A percentile compares a stretch with the other conserved stretches of the same genome.
These are phyloP conservation scores for Pseudogymnoascus sp. DNA, from an alignment of 2,329 filamentous ascomycete genomes.

Conservation along the genomic window DNA sequence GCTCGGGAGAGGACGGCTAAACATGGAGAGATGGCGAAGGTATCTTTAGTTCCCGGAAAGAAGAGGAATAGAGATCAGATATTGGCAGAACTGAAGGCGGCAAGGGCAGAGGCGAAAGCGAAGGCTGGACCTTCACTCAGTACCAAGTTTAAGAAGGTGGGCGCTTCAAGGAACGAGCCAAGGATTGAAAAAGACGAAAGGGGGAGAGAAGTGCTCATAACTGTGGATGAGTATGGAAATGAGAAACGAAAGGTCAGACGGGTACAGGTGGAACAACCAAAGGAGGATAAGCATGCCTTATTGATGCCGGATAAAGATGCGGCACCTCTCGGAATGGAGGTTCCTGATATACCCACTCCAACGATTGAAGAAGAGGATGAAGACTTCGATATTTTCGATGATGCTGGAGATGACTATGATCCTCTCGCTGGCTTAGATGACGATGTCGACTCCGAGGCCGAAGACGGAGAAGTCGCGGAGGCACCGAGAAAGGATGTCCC, in stretches of 20 bases:
- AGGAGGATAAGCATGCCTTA: slow-evolving; percentile 33
- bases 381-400: slow-evolving; percentile 56
- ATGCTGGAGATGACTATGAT: slow-evolving; percentile 58
- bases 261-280: slow-evolving; percentile 34
- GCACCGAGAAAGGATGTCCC: background rate
- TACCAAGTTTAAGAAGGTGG: slow-evolving; percentile 57
- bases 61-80: slow-evolving; percentile 60
- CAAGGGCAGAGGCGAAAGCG: slow-evolving; percentile 49
- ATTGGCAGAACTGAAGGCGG: slow-evolving; percentile 56
- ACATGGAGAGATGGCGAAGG: slow-evolving; percentile 51
- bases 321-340: slow-evolving; percentile 56
- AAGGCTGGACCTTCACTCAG: slow-evolving; percentile 44
- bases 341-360: slow-evolving; percentile 46
- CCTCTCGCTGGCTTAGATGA: slow-evolving; percentile 51
- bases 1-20: slow-evolving; percentile 40
- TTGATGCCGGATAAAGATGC: slow-evolving; percentile 45
- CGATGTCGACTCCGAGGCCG: slow-evolving; percentile 32
- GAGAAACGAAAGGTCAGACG: slow-evolving; percentile 58
- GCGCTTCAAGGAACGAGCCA: slow-evolving; percentile 42
- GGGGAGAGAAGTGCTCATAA: slow-evolving; percentile 55
- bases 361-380: slow-evolving; percentile 42
- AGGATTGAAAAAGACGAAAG: slow-evolving; percentile 53
- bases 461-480: slow-evolving; percentile 15
- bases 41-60: slow-evolving; percentile 43
- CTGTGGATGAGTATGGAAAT: slow-evolving; percentile 56